Conservation (phyloP, 2,329 filamentous ascomycete species). For the Blastomyces silverae region DNA sequence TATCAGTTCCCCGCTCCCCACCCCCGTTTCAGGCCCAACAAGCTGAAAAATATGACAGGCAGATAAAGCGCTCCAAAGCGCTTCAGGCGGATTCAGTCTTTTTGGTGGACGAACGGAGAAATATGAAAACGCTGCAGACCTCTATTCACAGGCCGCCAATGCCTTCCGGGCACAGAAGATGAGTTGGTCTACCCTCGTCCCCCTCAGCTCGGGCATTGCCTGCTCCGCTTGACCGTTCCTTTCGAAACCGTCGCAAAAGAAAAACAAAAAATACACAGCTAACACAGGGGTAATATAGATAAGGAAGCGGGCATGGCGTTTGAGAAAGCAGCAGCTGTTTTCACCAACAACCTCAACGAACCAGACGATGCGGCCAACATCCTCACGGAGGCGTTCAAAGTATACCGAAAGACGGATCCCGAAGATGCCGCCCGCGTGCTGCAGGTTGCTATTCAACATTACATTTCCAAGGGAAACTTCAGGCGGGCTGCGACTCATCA, state of each 20-base stretch:
- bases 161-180: constrained; percentile 82
- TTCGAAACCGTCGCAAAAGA: background rate
- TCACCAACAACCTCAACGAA: constrained; percentile 75
- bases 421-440: constrained; percentile 75
- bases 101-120: constrained; percentile 85
- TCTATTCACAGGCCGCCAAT: constrained; percentile 84
- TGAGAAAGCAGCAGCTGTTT: constrained; percentile 75
- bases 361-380: constrained; percentile 88
- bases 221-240: constrained; percentile 1
- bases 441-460: constrained; percentile 72
- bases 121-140: constrained; percentile 78
- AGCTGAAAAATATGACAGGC: constrained; percentile 53
- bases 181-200: constrained; percentile 47
- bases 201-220: background rate
- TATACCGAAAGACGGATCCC: constrained; percentile 79
- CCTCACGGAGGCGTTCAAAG: constrained; percentile 86
- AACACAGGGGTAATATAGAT: constrained; percentile 44
- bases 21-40: constrained; percentile 21
- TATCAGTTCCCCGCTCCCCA: constrained; percentile 23
- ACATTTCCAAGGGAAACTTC: constrained; percentile 84
- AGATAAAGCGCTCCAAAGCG: constrained; percentile 70
- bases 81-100: constrained; percentile 75
- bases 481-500: constrained; percentile 83
- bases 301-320: constrained; percentile 82
- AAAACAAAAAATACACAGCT: background rate